Percentiles rank a stretch among this genome's conserved stretches.
Evolutionary conservation across 192 early-diverging fungal species (phyloP).

Genomic region (Entophlyctis luteolus): DNA sequence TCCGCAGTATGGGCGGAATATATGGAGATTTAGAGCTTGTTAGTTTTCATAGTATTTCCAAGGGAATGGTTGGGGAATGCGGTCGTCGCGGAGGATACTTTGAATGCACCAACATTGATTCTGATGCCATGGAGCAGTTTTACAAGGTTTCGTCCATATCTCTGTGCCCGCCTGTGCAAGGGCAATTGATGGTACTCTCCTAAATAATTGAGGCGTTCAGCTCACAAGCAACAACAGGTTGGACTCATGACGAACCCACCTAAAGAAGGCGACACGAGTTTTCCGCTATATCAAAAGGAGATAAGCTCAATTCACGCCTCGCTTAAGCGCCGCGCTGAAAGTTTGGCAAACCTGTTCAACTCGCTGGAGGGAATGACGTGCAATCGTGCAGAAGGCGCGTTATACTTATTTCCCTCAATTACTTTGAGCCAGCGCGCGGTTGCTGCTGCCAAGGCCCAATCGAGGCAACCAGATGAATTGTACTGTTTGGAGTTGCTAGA

Average conservation of each 20-base stretch:
- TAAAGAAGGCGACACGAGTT: slow-evolving; percentile 61
- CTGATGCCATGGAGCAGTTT: slow-evolving; percentile 71
- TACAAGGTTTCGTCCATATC: slow-evolving; percentile 92
- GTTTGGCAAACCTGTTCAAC: slow-evolving; percentile 70
- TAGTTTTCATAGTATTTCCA: slow-evolving; percentile 94
- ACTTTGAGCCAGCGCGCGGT: slow-evolving; percentile 71
- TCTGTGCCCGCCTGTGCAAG: slow-evolving; percentile 91
- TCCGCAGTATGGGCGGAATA: slow-evolving; percentile 56
- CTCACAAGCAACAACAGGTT: no score
- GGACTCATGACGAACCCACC: slow-evolving; percentile 92
- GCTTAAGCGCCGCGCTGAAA: slow-evolving; percentile 67
- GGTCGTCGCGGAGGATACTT: slow-evolving; percentile 96
- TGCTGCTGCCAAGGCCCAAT: slow-evolving; percentile 65
- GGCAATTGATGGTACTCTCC: slow-evolving; percentile 82
- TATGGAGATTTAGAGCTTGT: slow-evolving; percentile 81
- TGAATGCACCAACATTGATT: slow-evolving; percentile 80
- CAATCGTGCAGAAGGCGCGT: slow-evolving; percentile 86
- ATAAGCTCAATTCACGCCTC: slow-evolving; percentile 65
- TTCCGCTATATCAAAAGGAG: slow-evolving; percentile 66
- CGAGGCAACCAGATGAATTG: slow-evolving; percentile 76
- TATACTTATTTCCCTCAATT: slow-evolving; percentile 94
- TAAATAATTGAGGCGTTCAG: no score
- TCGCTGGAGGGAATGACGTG: slow-evolving; percentile 70
- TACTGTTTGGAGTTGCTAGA: slow-evolving; percentile 92
- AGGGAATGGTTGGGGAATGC: slow-evolving; percentile 98